These are phyloP conservation scores for Alternaria dauci DNA, from an alignment of 2,329 filamentous ascomycete species.

Conservation along the genomic window DNA sequence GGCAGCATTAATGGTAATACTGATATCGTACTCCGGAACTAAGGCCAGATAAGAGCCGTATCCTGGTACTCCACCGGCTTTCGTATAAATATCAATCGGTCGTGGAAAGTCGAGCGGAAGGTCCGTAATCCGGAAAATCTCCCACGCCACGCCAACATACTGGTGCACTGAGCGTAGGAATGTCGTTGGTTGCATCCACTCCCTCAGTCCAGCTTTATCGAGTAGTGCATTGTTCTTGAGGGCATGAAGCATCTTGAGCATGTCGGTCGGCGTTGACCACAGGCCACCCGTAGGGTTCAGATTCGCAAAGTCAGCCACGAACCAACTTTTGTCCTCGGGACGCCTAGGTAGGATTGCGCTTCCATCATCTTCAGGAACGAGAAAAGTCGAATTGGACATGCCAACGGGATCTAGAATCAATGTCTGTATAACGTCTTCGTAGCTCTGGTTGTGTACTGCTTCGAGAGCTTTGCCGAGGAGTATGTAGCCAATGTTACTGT, in stretches of 20 bases:
- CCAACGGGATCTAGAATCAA: constrained; percentile 31
- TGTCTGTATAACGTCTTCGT: constrained; percentile 30
- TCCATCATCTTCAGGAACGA: constrained; percentile 16
- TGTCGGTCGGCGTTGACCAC: constrained; percentile 37
- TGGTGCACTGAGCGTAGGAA: constrained; percentile 31
- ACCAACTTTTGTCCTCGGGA: constrained; percentile 28
- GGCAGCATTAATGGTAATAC: constrained; percentile 33
- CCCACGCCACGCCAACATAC: constrained; percentile 39
- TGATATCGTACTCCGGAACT: constrained; percentile 36
- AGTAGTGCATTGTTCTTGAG: constrained; percentile 29
- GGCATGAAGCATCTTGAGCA: constrained; percentile 30
- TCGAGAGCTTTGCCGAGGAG: constrained; percentile 37
- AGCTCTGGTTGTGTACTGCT: constrained; percentile 27
- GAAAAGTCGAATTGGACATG: constrained; percentile 28
- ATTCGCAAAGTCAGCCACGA: constrained; percentile 32
- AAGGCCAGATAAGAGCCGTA: constrained; percentile 31
- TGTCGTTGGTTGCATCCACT: constrained; percentile 35
- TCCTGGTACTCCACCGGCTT: constrained; percentile 34
- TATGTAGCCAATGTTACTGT: constrained; percentile 36
- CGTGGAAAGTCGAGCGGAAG: constrained; percentile 25
- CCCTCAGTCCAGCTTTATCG: constrained; percentile 21
- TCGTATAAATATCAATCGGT: constrained; percentile 37
- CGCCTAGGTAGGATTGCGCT: constrained; percentile 28
- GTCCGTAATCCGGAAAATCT: constrained; percentile 34
- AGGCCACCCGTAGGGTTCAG: constrained; percentile 38